Percentiles rank a stretch among this genome's conserved stretches.
phyloP scores from a whole-genome alignment of 495 filamentous ascomycete species.

The Aspergillus homomorphus region DNA sequence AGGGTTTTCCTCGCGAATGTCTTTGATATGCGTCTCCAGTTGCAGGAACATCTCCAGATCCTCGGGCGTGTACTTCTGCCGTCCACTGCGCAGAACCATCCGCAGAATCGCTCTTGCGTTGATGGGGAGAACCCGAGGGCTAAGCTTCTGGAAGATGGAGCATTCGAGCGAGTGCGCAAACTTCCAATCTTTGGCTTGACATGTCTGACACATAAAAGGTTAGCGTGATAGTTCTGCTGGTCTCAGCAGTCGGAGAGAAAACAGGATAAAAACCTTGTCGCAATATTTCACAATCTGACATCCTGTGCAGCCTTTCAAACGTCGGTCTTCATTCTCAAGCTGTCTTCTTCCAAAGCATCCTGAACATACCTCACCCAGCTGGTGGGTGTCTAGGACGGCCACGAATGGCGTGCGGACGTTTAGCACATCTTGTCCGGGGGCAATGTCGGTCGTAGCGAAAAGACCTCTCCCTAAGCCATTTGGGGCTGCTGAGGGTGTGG shows the following conservation, averaged over 20 bases:
- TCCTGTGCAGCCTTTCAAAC: slow-evolving; percentile 54
- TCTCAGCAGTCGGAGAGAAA: slow-evolving; percentile 5
- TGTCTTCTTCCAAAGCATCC: slow-evolving; percentile 40
- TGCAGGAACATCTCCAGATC: slow-evolving; percentile 40
- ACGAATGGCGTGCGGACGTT: slow-evolving; percentile 38
- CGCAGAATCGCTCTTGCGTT: slow-evolving; percentile 54
- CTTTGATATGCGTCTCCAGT: slow-evolving; percentile 48
- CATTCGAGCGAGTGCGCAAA: slow-evolving; percentile 60
- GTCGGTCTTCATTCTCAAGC: slow-evolving; percentile 17
- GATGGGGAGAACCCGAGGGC: slow-evolving; percentile 51
- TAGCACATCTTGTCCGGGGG: slow-evolving; percentile 38
- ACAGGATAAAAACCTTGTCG: slow-evolving; percentile 49
- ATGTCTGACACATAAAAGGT: slow-evolving; percentile 41
- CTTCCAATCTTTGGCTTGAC: slow-evolving; percentile 62
- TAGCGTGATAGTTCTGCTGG: slow-evolving; percentile 8
- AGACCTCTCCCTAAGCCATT: slow-evolving; percentile 41
- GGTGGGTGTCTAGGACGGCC: slow-evolving; percentile 41
- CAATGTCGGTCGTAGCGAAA: slow-evolving; percentile 37
- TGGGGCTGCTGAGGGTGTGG: slow-evolving; percentile 25
- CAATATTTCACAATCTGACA: slow-evolving; percentile 66
- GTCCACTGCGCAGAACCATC: slow-evolving; percentile 44
- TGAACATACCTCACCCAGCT: slow-evolving; percentile 43
- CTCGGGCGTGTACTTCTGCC: slow-evolving; percentile 30
- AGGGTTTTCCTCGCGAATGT: slow-evolving; percentile 35
- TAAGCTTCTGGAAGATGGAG: slow-evolving; percentile 43